Evolutionary conservation across 352 stramenopile species (phyloP), one percentile per base, ranked within the genome.

Genomic region (Peronospora farinosa): DNA sequence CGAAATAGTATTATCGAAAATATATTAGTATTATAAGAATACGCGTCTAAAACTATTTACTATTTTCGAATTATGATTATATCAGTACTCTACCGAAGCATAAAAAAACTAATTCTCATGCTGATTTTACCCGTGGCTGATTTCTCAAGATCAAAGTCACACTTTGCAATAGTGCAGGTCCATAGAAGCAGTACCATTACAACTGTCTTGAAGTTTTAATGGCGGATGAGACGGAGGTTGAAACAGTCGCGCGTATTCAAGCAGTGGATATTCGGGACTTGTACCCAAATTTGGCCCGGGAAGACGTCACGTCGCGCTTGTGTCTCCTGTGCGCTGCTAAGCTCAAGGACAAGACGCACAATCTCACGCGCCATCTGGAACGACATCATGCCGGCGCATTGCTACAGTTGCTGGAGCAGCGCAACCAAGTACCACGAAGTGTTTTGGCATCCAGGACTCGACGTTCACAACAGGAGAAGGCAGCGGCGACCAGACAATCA

Each of bases 301-400:
- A 76, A n/a, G 72, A 83, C 39, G 38, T 58, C 32, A 57, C 50
- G 17, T 76, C 69, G 16, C 67, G 72, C 21, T 35, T 78, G 44
- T 83, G 72, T 56, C 38, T 76, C 21, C 51, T 83, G 15, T 80
- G 72, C 54, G 28, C 42, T 16, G 58, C 60, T 42, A 66, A 65
- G 35, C 64, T 83, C 44, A 83, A 80, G 57, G 72, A 83, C 61
- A 83, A 80, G 59, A 83, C 72, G 21, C 72, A 83, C 58, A 80
- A 78, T 51, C 67, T 83, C n/a, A 83, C 66, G 53, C 72, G 69
- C 0, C 72, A 83, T 50, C 40, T 80, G 36, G 72, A 83, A 57
- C 64, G 72, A 17, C 72, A 80, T 35, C 72, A 80, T 48, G 53
- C 68, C 17, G 69, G 54, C 2, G 72, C 72, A 2, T 43, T 83